phyloP scores from a whole-genome alignment of 129 eudicot genomes.

The Pittosporum tobira region DNA sequence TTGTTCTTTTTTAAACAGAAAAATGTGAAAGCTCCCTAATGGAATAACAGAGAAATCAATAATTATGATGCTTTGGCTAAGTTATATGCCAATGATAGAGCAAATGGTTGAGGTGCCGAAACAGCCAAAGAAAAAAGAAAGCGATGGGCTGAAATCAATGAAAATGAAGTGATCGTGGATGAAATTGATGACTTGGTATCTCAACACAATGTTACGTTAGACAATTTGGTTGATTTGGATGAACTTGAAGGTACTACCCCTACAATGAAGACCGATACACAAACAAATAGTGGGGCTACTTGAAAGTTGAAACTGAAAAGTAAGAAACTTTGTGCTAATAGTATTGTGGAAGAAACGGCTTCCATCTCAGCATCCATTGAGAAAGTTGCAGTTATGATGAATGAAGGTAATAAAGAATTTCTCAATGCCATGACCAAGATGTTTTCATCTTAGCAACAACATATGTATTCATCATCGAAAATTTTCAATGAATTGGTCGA shows the following conservation, averaged over 20 bases:
- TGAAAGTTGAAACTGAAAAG: background rate
- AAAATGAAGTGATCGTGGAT: constrained; percentile 5
- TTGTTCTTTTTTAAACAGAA: background rate
- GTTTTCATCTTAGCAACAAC: too few relatives aligned
- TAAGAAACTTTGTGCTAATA: background rate
- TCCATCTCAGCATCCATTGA: constrained; percentile 3
- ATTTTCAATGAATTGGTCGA: too few relatives aligned
- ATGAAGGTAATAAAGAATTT: background rate
- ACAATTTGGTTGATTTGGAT: background rate
- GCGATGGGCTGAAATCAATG: background rate
- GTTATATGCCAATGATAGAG: background rate
- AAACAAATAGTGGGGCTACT: background rate
- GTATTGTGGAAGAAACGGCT: background rate
- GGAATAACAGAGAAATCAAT: background rate
- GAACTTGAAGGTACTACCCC: background rate
- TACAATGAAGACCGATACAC: background rate
- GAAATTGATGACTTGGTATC: constrained; percentile 4
- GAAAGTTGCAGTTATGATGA: background rate
- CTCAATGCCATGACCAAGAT: constrained; percentile 5
- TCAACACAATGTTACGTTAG: background rate
- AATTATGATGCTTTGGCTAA: constrained; percentile 1
- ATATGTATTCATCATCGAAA: too few relatives aligned
- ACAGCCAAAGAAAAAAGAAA: background rate
- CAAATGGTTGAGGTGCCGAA: background rate
- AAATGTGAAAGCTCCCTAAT: background rate